A percentile compares a stretch with the other conserved stretches of the same genome.
phyloP scores from a whole-genome alignment of 2,329 filamentous ascomycete species.

The Calonectria honghensis region DNA sequence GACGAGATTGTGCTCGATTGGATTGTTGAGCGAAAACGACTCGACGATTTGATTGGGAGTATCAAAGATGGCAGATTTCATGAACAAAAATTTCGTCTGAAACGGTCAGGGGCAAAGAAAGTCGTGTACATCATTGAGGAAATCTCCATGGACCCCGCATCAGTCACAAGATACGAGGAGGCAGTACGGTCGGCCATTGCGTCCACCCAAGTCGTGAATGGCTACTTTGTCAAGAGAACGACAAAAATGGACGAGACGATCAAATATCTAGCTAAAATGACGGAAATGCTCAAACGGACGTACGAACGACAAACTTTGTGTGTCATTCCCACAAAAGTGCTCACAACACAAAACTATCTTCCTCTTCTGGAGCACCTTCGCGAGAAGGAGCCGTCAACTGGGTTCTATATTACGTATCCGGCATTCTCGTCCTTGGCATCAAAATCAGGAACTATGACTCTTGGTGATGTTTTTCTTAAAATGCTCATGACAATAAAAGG shows the following conservation, averaged over 20 bases:
- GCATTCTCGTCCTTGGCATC: slow-evolving; percentile 83
- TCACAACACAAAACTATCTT: slow-evolving; percentile 80
- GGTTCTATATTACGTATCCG: slow-evolving; percentile 80
- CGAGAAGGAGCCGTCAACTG: slow-evolving; percentile 67
- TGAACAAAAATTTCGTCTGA: slow-evolving; percentile 88
- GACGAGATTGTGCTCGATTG: slow-evolving; percentile 85
- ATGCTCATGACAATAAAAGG: slow-evolving; percentile 90
- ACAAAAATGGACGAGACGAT: slow-evolving; percentile 86
- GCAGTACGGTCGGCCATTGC: slow-evolving; percentile 83
- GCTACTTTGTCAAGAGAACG: slow-evolving; percentile 86
- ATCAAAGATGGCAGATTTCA: slow-evolving; percentile 90
- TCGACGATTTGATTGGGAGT: slow-evolving; percentile 86
- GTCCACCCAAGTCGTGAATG: slow-evolving; percentile 85
- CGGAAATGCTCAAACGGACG: slow-evolving; percentile 77
- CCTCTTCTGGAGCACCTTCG: slow-evolving; percentile 77
- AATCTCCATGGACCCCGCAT: slow-evolving; percentile 75
- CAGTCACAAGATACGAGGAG: slow-evolving; percentile 76
- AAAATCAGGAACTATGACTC: slow-evolving; percentile 83
- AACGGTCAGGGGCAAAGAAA: slow-evolving; percentile 82
- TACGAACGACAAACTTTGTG: slow-evolving; percentile 76
- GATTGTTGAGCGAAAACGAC: slow-evolving; percentile 87
- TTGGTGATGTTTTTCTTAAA: slow-evolving; percentile 85
- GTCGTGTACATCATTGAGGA: slow-evolving; percentile 88
- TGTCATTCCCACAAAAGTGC: slow-evolving; percentile 79
- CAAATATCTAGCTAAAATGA: slow-evolving; percentile 84